These are phyloP conservation scores for Geranium brycei DNA, from an alignment of 345 rosid species.

Conservation along the genomic window DNA sequence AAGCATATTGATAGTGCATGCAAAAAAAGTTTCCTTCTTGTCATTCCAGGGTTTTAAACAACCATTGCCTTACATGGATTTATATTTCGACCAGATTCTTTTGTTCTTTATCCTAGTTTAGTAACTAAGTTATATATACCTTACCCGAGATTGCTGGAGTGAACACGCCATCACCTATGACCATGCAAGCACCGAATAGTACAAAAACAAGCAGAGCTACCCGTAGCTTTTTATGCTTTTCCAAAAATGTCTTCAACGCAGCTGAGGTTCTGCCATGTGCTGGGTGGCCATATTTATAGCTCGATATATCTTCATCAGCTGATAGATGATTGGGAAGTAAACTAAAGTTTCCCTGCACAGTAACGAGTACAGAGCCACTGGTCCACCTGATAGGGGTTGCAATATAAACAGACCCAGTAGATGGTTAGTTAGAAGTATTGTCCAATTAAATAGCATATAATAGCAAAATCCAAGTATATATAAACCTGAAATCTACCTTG, in stretches of 20 bases:
- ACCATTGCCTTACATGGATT: too few relatives aligned
- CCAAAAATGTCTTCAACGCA: conserved; percentile 10
- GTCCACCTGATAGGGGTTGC: conserved; percentile 10
- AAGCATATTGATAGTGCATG: too few relatives aligned
- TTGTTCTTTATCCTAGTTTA: not conserved
- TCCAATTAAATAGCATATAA: not conserved
- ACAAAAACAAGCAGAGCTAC: conserved; percentile 13
- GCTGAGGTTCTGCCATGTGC: conserved; percentile 4
- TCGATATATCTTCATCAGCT: conserved; percentile 14
- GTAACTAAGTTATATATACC: not conserved
- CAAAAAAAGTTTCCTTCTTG: too few relatives aligned
- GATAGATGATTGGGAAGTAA: conserved; percentile 14
- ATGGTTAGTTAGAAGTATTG: not conserved
- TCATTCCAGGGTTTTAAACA: too few relatives aligned
- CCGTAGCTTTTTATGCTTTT: conserved; percentile 12
- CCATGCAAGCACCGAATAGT: conserved; percentile 19
- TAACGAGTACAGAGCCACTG: conserved; percentile 17
- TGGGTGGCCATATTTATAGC: conserved; percentile 12
- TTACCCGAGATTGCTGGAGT: conserved; percentile 17
- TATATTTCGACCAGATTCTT: not conserved
- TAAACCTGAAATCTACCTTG: not conserved
- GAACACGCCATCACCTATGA: conserved; percentile 17
- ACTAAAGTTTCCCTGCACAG: conserved; percentile 14
- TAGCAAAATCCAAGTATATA: not conserved
- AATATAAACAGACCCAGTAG: not conserved